Percentiles rank a stretch among this genome's conserved stretches.
phyloP scores from a whole-genome alignment of 768 basidiomycete genomes.

The Mycena maculata region DNA sequence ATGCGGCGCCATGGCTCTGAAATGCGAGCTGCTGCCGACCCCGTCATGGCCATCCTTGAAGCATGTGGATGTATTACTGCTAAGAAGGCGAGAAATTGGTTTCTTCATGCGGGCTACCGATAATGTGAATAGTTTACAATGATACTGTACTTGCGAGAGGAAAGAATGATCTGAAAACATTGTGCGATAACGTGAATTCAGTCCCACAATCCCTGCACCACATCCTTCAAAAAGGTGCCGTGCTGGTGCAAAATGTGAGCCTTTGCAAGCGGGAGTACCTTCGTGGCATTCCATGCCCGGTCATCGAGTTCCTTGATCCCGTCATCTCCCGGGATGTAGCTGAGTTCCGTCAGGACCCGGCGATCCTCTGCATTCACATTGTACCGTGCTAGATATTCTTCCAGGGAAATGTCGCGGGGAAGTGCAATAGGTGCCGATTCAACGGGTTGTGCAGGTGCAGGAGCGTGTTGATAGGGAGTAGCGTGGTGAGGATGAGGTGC shows the following conservation, averaged over 20 bases:
- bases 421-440: not conserved
- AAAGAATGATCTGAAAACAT: not conserved
- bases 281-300: not conserved
- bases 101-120: conserved; percentile 14
- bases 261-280: not conserved
- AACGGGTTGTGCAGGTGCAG: not conserved
- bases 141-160: not conserved
- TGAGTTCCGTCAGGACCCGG: not conserved
- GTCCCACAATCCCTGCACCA: not conserved
- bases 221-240: not conserved
- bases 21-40: not conserved
- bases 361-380: not conserved
- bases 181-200: not conserved
- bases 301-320: not conserved
- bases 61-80: conserved; percentile 2
- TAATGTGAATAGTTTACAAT: too few species aligned
- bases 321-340: conserved; percentile 2
- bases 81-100: conserved; percentile 8
- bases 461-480: too few species aligned
- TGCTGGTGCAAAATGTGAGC: conserved; percentile 4
- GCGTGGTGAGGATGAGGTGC: too few species aligned
- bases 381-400: conserved; percentile 9
- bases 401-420: conserved; percentile 2
- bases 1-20: not conserved
- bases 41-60: not conserved